Evolutionary conservation across 495 filamentous ascomycete species (phyloP).

Genomic region (Penicillium pulvis): DNA sequence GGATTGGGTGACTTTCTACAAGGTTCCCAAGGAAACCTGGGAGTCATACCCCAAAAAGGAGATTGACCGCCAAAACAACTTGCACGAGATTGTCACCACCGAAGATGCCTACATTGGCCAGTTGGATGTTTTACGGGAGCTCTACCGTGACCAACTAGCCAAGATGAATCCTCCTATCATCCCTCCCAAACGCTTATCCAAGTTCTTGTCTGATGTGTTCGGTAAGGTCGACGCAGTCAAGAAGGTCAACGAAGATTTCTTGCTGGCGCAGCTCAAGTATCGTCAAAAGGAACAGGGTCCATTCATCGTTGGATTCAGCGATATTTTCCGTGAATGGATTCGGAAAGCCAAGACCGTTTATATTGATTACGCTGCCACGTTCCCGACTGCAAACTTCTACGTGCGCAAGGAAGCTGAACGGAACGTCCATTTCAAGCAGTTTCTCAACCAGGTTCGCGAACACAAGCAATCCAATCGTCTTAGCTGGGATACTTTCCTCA

Average conservation of each 20-base stretch:
- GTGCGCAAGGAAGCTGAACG: constrained; percentile 82
- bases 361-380: constrained; percentile 88
- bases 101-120: constrained; percentile 91
- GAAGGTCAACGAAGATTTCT: constrained; percentile 87
- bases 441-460: constrained; percentile 75
- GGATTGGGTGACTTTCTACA: constrained; percentile 93
- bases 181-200: constrained; percentile 65
- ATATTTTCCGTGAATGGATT: constrained; percentile 99
- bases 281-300: constrained; percentile 96
- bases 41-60: constrained; percentile 78
- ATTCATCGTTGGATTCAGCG: constrained; percentile 90
- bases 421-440: constrained; percentile 84
- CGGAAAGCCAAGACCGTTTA: constrained; percentile 87
- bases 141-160: constrained; percentile 84
- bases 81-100: constrained; percentile 94
- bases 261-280: constrained; percentile 96
- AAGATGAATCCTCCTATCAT: constrained; percentile 80
- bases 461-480: constrained; percentile 83
- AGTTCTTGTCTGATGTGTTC: constrained; percentile 85
- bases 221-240: constrained; percentile 88
- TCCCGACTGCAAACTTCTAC: constrained; percentile 79
- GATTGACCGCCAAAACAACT: constrained; percentile 86
- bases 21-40: constrained; percentile 73
- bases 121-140: constrained; percentile 75
- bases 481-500: constrained; percentile 93